Percentiles rank a stretch among this genome's conserved stretches.
phyloP scores from a whole-genome alignment of 306 rosid species.

The Prunus fruticosa region DNA sequence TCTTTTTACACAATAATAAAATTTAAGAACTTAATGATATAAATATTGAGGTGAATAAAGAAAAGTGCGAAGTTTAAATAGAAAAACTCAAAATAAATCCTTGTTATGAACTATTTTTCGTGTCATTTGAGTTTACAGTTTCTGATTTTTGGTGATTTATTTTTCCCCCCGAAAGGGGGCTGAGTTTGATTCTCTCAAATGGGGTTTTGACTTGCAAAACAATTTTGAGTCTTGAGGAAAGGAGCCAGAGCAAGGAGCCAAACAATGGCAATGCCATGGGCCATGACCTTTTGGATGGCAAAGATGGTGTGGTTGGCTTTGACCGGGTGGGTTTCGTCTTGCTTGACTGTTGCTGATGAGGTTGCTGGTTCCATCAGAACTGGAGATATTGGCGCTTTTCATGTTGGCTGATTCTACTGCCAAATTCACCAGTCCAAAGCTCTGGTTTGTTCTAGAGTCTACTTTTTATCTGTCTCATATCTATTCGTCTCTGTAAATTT shows the following conservation, averaged over 20 bases:
- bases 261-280: conserved; percentile 69
- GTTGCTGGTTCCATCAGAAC: conserved; percentile 76
- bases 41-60: fast-evolving
- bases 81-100: not conserved
- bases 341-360: conserved; percentile 81
- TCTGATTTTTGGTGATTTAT: too few species aligned
- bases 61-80: too few species aligned
- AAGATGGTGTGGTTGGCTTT: conserved; percentile 79
- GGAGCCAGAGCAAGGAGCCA: not conserved
- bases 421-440: conserved; percentile 16
- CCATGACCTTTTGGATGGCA: conserved; percentile 56
- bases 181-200: not conserved
- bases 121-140: not conserved
- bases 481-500: not conserved
- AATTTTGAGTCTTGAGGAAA: conserved; percentile 17
- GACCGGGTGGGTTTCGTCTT: conserved; percentile 74
- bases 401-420: conserved; percentile 52
- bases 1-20: too few species aligned
- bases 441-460: conserved; percentile 27
- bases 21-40: too few species aligned
- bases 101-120: not conserved
- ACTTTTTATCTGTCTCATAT: not conserved
- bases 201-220: conserved; percentile 22
- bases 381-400: conserved; percentile 88
- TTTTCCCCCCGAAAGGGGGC: not conserved